Evolutionary conservation across 768 basidiomycete species (phyloP).

Genomic region (Chlorophyllum brunneum): DNA sequence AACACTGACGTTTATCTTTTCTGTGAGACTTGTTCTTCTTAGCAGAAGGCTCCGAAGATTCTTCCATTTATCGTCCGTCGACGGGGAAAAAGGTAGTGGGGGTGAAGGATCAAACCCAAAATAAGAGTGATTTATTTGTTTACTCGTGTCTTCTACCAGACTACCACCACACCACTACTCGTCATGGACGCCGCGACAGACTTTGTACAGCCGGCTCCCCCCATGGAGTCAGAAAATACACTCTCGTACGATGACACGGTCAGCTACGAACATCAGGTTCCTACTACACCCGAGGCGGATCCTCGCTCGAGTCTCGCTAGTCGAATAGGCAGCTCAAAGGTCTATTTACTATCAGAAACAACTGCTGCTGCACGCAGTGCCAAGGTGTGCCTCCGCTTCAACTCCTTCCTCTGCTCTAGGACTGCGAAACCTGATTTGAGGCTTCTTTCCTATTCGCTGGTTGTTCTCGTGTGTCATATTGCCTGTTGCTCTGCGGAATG

Average conservation of each 20-base stretch:
- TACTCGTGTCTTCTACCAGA: conserved; percentile 4
- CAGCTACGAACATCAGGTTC: conserved; percentile 55
- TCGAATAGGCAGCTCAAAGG: conserved; percentile 69
- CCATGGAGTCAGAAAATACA: conserved; percentile 4
- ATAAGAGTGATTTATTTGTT: conserved; percentile 7
- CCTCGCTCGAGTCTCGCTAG: conserved; percentile 43
- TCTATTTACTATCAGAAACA: conserved; percentile 75
- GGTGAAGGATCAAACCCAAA: conserved; percentile 12
- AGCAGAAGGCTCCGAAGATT: conserved; percentile 40
- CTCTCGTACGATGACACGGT: conserved; percentile 55
- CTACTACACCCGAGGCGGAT: conserved; percentile 28
- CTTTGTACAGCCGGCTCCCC: conserved; percentile 16
- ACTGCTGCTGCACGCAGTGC: conserved; percentile 50
- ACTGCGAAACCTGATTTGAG: conserved; percentile 43
- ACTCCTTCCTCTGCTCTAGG: conserved; percentile 31
- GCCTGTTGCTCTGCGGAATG: no score
- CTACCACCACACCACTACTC: conserved; percentile 4
- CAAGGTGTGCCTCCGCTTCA: conserved; percentile 64
- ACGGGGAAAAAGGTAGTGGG: background rate
- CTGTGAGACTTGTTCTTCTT: conserved; percentile 88
- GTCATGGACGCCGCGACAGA: conserved; percentile 49
- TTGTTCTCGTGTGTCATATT: background rate
- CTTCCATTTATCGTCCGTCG: conserved; percentile 31
- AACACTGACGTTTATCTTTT: conserved; percentile 87
- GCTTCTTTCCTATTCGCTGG: conserved; percentile 14